Base-by-base conservation (phyloP, 108 stramenopile genomes). In the Nitzschia palea region DNA sequence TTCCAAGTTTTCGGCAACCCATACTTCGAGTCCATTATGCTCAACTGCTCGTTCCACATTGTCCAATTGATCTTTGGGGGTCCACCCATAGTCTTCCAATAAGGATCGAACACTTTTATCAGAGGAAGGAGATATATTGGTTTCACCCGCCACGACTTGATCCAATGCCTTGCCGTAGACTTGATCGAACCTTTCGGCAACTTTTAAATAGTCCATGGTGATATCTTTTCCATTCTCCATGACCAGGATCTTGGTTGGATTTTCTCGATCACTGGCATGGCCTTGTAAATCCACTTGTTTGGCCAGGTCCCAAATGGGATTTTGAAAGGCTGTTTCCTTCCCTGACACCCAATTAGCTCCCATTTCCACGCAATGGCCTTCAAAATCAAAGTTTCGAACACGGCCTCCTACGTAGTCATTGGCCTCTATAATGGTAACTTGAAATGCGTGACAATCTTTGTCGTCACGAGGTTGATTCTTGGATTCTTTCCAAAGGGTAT, bases 261-360 rank as follows among this genome's bases (percentile, higher is more conserved):
- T 54, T 8, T 52, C 58, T 35, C 58, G 68, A 20, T 70, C 68
- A 56, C 60, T 60, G 14, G 34, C 3, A 35, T 70, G 58, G 2
- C 59, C 59, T 36, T 61, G 30, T 2, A 70, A 32, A 25, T 35
- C 10, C 3, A 61, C 35, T 26, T 44, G 26, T 35, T 62, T 70
- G 40, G 68, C 68, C 12, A 70, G 33, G 14, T 40, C 23, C 68
- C 68, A 70, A 6, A 70, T 62, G 25, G 68, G 68, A 62, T 70
- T 70, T 10, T 53, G 44, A 52, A 55, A 70, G 6, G 48, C 30
- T 25, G 33, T 37, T 53, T 70, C 68, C 23, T 18, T 40, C 8
- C 68, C 68, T 14, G 68, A 70, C 1, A 70, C 61, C 68, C 68
- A 70, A 62, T 70, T 70, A 10, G 68, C 68, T 26, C 68, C 68